A percentile compares a stretch with the other conserved stretches of the same genome.
Evolutionary conservation across 306 rosid species (phyloP).

Genomic region (Pyrus communis): DNA sequence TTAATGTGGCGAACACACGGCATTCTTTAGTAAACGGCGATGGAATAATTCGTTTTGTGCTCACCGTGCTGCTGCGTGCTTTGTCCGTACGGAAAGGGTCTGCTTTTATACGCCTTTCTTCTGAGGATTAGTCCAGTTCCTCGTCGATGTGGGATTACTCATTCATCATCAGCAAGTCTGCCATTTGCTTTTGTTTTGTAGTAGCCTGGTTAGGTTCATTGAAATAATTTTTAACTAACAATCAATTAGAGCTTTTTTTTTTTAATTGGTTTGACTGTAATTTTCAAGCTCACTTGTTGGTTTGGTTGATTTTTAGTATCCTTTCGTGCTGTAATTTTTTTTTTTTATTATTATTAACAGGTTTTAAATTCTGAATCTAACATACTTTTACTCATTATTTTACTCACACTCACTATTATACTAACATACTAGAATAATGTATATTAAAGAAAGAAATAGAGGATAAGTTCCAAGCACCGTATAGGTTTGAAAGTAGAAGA

Average conservation of each 20-base stretch:
- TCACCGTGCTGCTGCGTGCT: neutral
- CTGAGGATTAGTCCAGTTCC: no score
- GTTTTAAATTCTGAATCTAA: no score
- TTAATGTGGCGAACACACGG: constrained; percentile 27
- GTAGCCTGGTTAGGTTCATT: neutral
- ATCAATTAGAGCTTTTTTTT: neutral
- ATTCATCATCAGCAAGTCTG: no score
- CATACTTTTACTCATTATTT: no score
- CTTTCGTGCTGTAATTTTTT: neutral
- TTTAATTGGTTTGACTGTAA: neutral
- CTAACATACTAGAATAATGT: no score
- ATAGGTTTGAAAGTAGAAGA: no score
- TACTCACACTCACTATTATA: no score
- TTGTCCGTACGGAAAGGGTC: neutral
- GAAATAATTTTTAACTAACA: neutral
- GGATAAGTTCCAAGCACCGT: no score
- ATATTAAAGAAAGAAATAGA: no score
- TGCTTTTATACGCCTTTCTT: neutral
- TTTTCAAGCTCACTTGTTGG: neutral
- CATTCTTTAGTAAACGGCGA: constrained; percentile 68
- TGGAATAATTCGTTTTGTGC: constrained; percentile 49
- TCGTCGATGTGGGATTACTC: constrained; percentile 23
- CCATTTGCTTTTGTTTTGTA: neutral
- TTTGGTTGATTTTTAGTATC: neutral
- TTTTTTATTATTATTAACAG: no score